Evolutionary conservation across 179 eudicot genomes (phyloP), one percentile per base, ranked within the genome.

Genomic region (Vitellaria paradoxa): DNA sequence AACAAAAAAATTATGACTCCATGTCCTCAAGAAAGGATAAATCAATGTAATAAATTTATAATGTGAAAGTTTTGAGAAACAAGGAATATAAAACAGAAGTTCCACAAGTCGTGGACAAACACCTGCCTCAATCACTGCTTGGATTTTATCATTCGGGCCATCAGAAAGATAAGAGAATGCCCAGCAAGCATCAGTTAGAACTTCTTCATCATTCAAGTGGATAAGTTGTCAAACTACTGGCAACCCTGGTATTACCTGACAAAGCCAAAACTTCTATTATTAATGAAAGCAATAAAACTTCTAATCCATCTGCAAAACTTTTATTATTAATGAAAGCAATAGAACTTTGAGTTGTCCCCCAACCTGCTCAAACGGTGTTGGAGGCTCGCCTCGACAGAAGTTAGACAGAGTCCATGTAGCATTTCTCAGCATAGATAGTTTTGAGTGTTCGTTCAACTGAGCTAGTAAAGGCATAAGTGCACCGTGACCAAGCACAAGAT

Each of bases 381-480:
- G 96, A 55, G 97, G 97, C 86, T 91, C 89, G 81, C 96, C 96
- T 45, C 97, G 93, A 71, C 96, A 93, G 79, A 93, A 93, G 78
- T 91, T 93, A 56, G 97, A 93, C 53, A 93, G 72, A 26, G 96
- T 93, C 96, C 97, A 93, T 30, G 96, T 93, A 64, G 97, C 96
- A 84, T 91, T 93, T 80, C 97, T 89, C 69, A 93, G 86, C 96
- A 93, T 91, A 30, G 96, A 93, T 55, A 93, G 86, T 82, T 93
- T 93, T 56, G 97, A 89, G 45, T 86, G 78, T 76, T 91, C 98
- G 80, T 91, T 93, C 76, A 93, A 77, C 82, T 88, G 96, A 74
- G 91, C 81, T 79, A 93, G 80, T 82, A 91, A 82, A 12, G 96
- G 96, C 83, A 82, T 66, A 23, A 93, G 87, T 18, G 91, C 93